Evolutionary conservation across 1,139 yeast genomes (phyloP).

Genomic region (Petasospora fabianii): DNA sequence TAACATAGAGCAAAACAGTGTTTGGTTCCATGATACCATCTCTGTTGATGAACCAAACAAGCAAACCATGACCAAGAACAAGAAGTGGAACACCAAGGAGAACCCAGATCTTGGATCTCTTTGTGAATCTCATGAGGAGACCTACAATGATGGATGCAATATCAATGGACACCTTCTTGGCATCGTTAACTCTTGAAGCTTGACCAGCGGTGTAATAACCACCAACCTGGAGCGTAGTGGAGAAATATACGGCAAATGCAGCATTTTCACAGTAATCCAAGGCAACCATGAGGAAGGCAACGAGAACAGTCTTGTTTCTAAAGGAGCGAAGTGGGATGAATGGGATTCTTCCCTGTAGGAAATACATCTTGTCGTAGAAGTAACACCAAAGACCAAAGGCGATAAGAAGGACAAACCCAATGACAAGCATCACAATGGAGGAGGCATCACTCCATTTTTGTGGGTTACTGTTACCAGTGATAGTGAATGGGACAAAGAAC

Average conservation of each 20-base stretch:
- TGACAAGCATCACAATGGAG: constrained; percentile 27
- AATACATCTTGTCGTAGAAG: neutral
- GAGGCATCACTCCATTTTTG: constrained; percentile 26
- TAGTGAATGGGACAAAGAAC: constrained; percentile 35
- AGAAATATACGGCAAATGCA: constrained; percentile 26
- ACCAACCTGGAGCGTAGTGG: constrained; percentile 29
- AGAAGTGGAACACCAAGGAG: constrained; percentile 29
- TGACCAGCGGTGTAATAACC: constrained; percentile 27
- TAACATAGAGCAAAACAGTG: constrained; percentile 1
- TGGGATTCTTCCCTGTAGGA: constrained; percentile 17
- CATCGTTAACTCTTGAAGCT: constrained; percentile 28
- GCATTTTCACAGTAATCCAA: constrained; percentile 28
- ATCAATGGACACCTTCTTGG: constrained; percentile 28
- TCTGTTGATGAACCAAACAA: constrained; percentile 26
- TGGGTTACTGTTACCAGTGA: constrained; percentile 26
- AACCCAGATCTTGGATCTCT: constrained; percentile 33
- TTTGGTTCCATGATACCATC: constrained; percentile 11
- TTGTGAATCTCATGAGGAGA: constrained; percentile 29
- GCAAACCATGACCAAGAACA: constrained; percentile 31
- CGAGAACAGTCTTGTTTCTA: constrained; percentile 16
- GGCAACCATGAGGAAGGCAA: constrained; percentile 24
- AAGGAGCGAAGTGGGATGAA: constrained; percentile 26
- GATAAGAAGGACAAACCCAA: constrained; percentile 24
- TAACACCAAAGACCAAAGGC: constrained; percentile 25
- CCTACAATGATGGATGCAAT: constrained; percentile 29